Evolutionary conservation across 768 basidiomycete species (phyloP), one percentile per base, ranked within the genome.

Genomic region (Russula foetens): DNA sequence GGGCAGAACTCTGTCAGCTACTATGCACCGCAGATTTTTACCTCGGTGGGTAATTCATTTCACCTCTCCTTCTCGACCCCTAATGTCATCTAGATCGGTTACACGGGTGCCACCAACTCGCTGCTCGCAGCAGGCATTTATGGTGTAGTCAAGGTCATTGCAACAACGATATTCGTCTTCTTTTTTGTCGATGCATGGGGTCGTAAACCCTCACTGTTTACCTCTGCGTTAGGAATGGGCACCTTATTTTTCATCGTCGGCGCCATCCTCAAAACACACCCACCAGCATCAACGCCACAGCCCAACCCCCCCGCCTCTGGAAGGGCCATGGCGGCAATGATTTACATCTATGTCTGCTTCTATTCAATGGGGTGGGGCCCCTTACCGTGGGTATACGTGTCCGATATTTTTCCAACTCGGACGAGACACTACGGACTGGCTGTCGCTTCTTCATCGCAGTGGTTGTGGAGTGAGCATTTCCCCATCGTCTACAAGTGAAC

Each of bases 331-430:
- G 90, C 91, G 3, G 88, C 83, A 2, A 82, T 91, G 82, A 72
- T 93, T 29, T 94, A 93, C 69, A 81, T 93, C 56, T 94, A 89
- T 67, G 89, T 92, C 45, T 86, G 85, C 70, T 92, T 92, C 72
- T 93, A 92, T 72, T 88, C 85, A 4, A 86, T 92, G 82, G 89
- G 88, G 41, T 90, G 88, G 85, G 91, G 90, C 21, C 84, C 83
- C n/a, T 71, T 78, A 14, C 86, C 80, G 17, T 79, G 74, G 77
- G 75, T 79, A 54, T 79, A 79, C 69, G 86, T 85, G 45, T 77
- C 88, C 6, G 92, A 94, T 70, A 91, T 94, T 66, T 93, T 93
- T 80, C 86, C 88, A 7, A 93, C 88, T 15, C 76, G 90, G 45
- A 91, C 90, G 17, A 77, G 91, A 58, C 86, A 90, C 67, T 91